Base-by-base conservation (phyloP, 805 yeast genomes). In the Monosporozyma yasuniensis region DNA sequence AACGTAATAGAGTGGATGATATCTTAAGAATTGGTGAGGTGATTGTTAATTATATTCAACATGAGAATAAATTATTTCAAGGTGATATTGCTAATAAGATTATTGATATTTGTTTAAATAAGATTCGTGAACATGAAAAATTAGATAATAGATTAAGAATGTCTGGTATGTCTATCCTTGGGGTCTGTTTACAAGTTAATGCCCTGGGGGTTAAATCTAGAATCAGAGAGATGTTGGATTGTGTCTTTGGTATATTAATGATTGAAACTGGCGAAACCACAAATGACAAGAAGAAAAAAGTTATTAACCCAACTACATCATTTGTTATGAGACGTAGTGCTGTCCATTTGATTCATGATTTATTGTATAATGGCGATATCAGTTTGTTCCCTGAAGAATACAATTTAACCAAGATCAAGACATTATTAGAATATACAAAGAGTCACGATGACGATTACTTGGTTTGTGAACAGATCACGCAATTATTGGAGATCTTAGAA, bases 121-220 rank as follows among this genome's bases (percentile, higher is more conserved):
- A 74, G 21, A 69, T 80, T 2, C 54, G 64, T n/a, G 56, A 64
- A 3, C 61, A 65, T 19, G 67, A 61, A 3, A 55, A 55, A 3
- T 23, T 60, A 12, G 96, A 88, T 54, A 70, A 74, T 51, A 74
- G 82, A 38, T 54, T 89, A 38, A 72, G 97, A 56, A 82, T 88
- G 84, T 90, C 97, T 1, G 78, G 96, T 0, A 76, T 90, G 80
- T 86, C 96, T 0, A 65, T 93, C 12, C 63, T 91, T n/a, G 96
- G 97, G 27, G 69, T 77, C 5, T 70, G 84, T 35, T 77, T 89
- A 58, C 77, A 78, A 54, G 69, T 69, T 1, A 79, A 80, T 52
- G 82, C 89, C 0, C 48, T 67, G 5, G 85, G 84, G 0, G 57
- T 87, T 1, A 52, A 50, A 7, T 59, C 64, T 1, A 68, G 72